Base-by-base conservation (phyloP, 805 yeast species). In the Pichia deserticola region DNA sequence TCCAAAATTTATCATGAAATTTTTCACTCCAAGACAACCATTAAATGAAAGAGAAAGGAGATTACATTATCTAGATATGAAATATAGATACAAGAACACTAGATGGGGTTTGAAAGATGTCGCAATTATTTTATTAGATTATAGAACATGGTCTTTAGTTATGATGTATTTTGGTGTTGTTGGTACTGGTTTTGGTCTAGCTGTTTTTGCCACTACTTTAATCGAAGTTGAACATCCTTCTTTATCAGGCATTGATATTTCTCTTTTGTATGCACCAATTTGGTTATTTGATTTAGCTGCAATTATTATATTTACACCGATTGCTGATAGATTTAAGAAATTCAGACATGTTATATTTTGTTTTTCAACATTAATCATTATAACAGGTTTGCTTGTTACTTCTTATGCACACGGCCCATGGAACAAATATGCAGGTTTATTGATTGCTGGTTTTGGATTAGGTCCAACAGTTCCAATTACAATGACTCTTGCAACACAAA, bases 81-180 rank as follows among this genome's bases (percentile, higher is more conserved):
- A 68, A 36, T 66, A 65, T 30, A 72, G 86, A 48, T 79, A 79
- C 57, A 65, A 59, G 42, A 65, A 68, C 32, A 51, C 68, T 4
- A 54, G 62, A 6, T 88, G 93, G 92, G 74, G 74, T 0, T 70
- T 78, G 71, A 69, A 64, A 37, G 92, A 86, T 52, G 70, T 88
- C 33, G 58, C 66, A 40, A 64, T 62, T 8, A 76, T 88, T 39
- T 55, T 86, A 27, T 58, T 71, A 34, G 96, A 89, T 61, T 60
- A 75, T 42, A 73, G 93, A 55, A 72, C 84, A 40, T 87, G 90
- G 90, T 93, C 95, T 1, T 66, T 89, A 51, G 71, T 86, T 42
- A 72, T 88, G 68, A 88, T 88, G 96, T 88, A 88, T 67, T 89
- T 88, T 63, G 96, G 96, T 20, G 95, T 86, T 25, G 96, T 88